These are phyloP conservation scores for Kluyveromyces sp. DNA, from an alignment of 1,139 yeast genomes.

Conservation along the genomic window DNA sequence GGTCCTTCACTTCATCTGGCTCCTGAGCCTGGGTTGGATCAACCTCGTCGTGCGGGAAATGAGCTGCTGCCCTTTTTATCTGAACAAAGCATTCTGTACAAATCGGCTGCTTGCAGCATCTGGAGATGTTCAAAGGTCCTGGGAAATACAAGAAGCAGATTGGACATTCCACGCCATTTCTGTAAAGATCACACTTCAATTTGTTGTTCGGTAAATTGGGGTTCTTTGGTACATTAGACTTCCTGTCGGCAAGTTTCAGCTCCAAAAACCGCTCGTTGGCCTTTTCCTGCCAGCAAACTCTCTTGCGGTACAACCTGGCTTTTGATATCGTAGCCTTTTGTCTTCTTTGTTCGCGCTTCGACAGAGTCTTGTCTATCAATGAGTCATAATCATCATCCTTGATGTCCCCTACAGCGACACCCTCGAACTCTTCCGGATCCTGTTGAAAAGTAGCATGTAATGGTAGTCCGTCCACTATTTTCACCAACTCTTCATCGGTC, in stretches of 20 bases:
- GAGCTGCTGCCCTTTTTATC: slow-evolving; percentile 89
- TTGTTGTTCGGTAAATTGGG: slow-evolving; percentile 36
- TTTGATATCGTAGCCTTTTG: slow-evolving; percentile 52
- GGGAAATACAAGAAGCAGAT: slow-evolving; percentile 90
- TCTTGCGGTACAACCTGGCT: slow-evolving; percentile 40
- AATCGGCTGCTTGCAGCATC: slow-evolving; percentile 90
- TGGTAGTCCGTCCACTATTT: slow-evolving; percentile 46
- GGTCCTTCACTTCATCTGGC: slow-evolving; percentile 35
- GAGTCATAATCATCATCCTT: slow-evolving; percentile 30
- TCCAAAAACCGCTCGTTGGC: slow-evolving; percentile 46
- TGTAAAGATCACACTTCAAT: slow-evolving; percentile 47
- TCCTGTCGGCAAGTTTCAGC: slow-evolving; percentile 14
- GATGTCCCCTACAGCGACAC: slow-evolving; percentile 41
- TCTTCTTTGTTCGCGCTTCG: slow-evolving; percentile 40
- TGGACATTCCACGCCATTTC: slow-evolving; percentile 76
- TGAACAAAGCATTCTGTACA: slow-evolving; percentile 97
- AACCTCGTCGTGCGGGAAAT: slow-evolving; percentile 74
- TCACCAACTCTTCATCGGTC: slow-evolving; percentile 63
- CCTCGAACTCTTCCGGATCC: slow-evolving; percentile 42
- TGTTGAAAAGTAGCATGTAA: slow-evolving; percentile 57
- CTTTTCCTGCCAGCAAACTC: slow-evolving; percentile 45
- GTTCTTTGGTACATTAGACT: slow-evolving; percentile 8
- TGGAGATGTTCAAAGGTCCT: slow-evolving; percentile 64
- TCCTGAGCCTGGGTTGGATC: slow-evolving; percentile 31
- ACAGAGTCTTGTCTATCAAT: slow-evolving; percentile 44